Percentiles rank a stretch among this genome's conserved stretches.
These are phyloP conservation scores for Oenanthe javanica DNA, from an alignment of 140 eudicot genomes.

Conservation along the genomic window DNA sequence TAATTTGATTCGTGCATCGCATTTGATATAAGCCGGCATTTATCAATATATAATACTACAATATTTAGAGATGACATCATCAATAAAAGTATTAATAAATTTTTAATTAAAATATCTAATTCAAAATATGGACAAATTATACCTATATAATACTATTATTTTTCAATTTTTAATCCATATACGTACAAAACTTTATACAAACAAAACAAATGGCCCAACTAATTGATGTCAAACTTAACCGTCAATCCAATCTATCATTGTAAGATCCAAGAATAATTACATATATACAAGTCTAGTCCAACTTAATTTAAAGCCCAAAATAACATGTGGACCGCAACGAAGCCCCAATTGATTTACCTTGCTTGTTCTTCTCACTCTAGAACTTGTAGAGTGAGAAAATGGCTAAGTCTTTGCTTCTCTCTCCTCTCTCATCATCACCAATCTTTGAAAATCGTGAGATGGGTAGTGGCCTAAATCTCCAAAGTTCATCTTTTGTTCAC, in stretches of 20 bases:
- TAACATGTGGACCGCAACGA: slow-evolving; percentile 5
- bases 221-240: background rate
- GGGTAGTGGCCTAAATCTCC: background rate
- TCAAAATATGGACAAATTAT: no score
- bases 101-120: no score
- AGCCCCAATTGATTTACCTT: background rate
- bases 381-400: slow-evolving; percentile 14
- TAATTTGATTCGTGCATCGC: no score
- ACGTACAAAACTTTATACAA: no score
- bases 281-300: background rate
- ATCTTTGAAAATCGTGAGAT: slow-evolving; percentile 23
- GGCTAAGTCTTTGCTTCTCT: slow-evolving; percentile 38
- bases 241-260: background rate
- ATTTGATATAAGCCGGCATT: no score
- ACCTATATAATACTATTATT: no score
- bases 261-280: background rate
- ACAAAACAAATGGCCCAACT: no score
- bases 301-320: background rate
- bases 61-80: no score
- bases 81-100: no score
- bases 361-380: background rate
- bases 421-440: slow-evolving; percentile 37
- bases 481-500: slow-evolving; percentile 33
- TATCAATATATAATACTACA: no score
- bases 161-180: no score